Percentiles rank a stretch among this genome's conserved stretches.
phyloP scores from a whole-genome alignment of 495 filamentous ascomycete genomes.

The Rostrohypoxylon terebratum region DNA sequence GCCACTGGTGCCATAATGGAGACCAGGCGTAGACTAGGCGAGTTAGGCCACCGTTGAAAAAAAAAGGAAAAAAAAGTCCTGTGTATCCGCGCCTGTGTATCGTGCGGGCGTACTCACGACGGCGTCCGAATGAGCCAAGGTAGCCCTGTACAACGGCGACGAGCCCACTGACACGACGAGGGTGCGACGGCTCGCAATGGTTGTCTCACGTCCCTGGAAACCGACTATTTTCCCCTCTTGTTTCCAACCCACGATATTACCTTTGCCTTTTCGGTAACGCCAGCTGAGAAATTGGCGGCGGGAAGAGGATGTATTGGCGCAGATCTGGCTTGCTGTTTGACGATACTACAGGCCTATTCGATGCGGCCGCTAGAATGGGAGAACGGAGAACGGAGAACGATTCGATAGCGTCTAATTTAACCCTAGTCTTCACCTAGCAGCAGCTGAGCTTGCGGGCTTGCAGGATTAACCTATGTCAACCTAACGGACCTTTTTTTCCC shows the following conservation, averaged over 20 bases:
- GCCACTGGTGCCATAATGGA: conserved; percentile 64
- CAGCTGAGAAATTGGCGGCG: conserved; percentile 43
- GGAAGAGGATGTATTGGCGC: conserved; percentile 44
- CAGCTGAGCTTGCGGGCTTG: conserved; percentile 25
- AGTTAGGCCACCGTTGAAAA: conserved; percentile 44
- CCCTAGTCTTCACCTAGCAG: conserved; percentile 38
- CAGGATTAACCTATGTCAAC: conserved; percentile 29
- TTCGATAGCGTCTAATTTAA: conserved; percentile 50
- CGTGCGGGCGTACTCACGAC: conserved; percentile 45
- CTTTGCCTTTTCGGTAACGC: conserved; percentile 43
- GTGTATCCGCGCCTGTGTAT: conserved; percentile 44
- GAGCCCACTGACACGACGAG: conserved; percentile 48
- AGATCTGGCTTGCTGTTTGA: conserved; percentile 48
- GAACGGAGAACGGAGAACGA: conserved; percentile 38
- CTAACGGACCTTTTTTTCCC: conserved; percentile 18
- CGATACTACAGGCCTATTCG: conserved; percentile 45
- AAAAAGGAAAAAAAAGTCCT: conserved; percentile 37
- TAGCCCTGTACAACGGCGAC: conserved; percentile 48
- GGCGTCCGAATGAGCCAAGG: conserved; percentile 49
- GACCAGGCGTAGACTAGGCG: conserved; percentile 58
- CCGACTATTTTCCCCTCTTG: conserved; percentile 32
- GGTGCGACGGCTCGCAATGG: conserved; percentile 46
- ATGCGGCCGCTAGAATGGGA: conserved; percentile 43
- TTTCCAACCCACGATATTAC: conserved; percentile 31
- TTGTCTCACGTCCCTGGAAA: conserved; percentile 47